Conservation (phyloP, 805 yeast genomes). For the Saccharomycopsis sp. region DNA sequence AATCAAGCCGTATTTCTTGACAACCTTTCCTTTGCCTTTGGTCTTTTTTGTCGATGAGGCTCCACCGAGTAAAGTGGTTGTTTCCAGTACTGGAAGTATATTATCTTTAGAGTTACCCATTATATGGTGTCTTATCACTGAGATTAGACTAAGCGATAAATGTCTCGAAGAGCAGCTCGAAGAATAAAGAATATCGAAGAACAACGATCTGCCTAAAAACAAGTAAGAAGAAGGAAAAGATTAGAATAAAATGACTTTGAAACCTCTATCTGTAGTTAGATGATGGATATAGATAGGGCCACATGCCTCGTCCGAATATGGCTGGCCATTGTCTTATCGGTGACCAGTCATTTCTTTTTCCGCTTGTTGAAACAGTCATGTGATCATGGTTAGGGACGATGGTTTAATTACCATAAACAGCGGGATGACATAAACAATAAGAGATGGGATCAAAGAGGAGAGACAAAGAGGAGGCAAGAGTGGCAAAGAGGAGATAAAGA, state of each 20-base stretch:
- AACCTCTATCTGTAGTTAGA: not conserved
- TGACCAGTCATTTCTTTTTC: not conserved
- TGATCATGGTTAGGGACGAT: not conserved
- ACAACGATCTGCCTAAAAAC: no score
- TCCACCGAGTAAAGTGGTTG: not conserved
- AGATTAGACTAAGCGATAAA: not conserved
- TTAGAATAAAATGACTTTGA: not conserved
- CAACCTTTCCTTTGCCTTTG: not conserved
- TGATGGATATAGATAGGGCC: not conserved
- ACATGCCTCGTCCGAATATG: not conserved
- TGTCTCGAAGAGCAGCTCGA: not conserved
- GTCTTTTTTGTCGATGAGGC: not conserved
- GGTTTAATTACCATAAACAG: no score
- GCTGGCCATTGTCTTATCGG: not conserved
- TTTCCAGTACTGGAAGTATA: not conserved
- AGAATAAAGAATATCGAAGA: no score
- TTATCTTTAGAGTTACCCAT: not conserved
- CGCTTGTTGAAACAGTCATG: not conserved
- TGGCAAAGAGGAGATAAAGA: not conserved
- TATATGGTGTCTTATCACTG: no score
- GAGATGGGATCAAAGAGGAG: no score
- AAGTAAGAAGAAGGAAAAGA: not conserved
- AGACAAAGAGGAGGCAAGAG: not conserved
- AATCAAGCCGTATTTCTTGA: not conserved
- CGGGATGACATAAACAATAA: no score